Evolutionary conservation across 2,329 filamentous ascomycete species (phyloP).

Genomic region (Canariomyces notabilis): DNA sequence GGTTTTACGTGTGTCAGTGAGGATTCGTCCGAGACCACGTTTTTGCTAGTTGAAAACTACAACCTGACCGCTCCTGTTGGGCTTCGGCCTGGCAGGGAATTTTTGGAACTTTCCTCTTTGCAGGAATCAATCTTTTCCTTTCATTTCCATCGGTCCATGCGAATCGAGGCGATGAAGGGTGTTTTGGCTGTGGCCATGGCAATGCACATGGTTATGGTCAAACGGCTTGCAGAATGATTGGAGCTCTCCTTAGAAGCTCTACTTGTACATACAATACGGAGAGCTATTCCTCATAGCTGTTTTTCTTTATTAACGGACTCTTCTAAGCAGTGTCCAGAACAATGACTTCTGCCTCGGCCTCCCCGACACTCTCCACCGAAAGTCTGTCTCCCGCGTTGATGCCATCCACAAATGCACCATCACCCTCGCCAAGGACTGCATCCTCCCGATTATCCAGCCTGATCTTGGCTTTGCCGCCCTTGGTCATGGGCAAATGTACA

Average conservation of each 20-base stretch:
- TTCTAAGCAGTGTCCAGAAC: slow-evolving; percentile 58
- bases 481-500: slow-evolving; percentile 75
- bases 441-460: slow-evolving; percentile 62
- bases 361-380: slow-evolving; percentile 61
- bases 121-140: slow-evolving; percentile 37
- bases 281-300: not conserved
- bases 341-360: slow-evolving; percentile 64
- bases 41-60: slow-evolving; percentile 92
- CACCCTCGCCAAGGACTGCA: slow-evolving; percentile 66
- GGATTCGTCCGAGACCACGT: slow-evolving; percentile 81
- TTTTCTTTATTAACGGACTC: no score
- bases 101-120: slow-evolving; percentile 57
- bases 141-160: slow-evolving; percentile 39
- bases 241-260: no score
- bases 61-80: slow-evolving; percentile 68
- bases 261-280: no score
- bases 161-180: slow-evolving; percentile 23
- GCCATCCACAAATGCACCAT: slow-evolving; percentile 69
- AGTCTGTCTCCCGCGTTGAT: slow-evolving; percentile 62
- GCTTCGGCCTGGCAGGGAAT: slow-evolving; percentile 70
- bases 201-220: not conserved
- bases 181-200: not conserved
- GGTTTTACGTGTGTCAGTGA: slow-evolving; percentile 82
- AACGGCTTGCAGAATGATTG: not conserved
- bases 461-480: slow-evolving; percentile 68